Evolutionary conservation across 2,329 filamentous ascomycete genomes (phyloP), one percentile per base, ranked within the genome.

Genomic region (Mycogone perniciosa): DNA sequence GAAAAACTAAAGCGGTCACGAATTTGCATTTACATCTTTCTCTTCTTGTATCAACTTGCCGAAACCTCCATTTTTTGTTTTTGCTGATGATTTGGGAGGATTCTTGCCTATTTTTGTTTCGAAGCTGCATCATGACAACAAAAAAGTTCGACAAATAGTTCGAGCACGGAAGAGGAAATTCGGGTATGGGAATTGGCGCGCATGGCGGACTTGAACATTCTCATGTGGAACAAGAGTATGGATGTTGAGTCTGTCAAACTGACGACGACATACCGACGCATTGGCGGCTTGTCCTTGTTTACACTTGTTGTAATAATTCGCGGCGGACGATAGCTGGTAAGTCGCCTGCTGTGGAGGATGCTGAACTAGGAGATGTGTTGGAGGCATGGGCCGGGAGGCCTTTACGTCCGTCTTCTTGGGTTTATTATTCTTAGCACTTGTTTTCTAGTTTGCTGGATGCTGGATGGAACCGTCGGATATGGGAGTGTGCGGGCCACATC

Each of bases 301-400:
- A 77, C 74, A 64, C 68, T 76, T 73, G 71, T 79, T 76, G 71
- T 76, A 75, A 75, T 76, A 66, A 55, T 62, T 62, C 62, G 59
- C 57, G 62, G 64, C 62, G 60, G 65, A 60, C 63, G 63, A 63
- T 58, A 66, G 62, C 71, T 65, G 68, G 60, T 63, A 64, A 62
- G 63, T 61, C 56, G 65, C 62, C 61, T 57, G 60, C 56, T 40
- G 53, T 53, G 60, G 59, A 62, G 38, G 52, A 50, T 35, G 46
- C 20, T 38, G 44, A 41, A 31, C 20, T 48, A 31, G 51, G 46
- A 44, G 46, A 35, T 44, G 40, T 31, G 33, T 51, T 31, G 33
- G 31, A 42, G 33, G 35, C 41, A 44, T 20, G 31, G 41, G 45
- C 39, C 39, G 39, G 44, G 43, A 37, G 46, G 42, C 45, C 46